A percentile compares a stretch with the other conserved stretches of the same genome.
Conservation (phyloP, 345 rosid species). For the Diplotaxis tenuifolia region DNA sequence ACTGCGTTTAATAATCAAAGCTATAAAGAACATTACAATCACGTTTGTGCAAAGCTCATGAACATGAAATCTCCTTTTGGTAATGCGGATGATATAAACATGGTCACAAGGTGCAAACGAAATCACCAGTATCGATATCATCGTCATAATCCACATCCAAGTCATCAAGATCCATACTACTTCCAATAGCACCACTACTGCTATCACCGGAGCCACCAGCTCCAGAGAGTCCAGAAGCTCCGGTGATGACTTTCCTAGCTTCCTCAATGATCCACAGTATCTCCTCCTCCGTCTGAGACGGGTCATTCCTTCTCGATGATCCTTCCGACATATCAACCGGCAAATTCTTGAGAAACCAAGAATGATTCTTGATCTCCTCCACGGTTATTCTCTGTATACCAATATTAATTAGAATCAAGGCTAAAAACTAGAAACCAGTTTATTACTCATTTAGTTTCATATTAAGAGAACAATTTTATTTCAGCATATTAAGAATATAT, state of each 20-base stretch:
- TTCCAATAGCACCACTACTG: constrained; percentile 41
- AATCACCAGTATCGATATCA: constrained; percentile 57
- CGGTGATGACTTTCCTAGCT: constrained; percentile 48
- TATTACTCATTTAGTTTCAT: too few relatives aligned
- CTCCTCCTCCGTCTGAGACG: constrained; percentile 63
- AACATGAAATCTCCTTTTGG: neutral
- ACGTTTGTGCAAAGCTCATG: neutral
- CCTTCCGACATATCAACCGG: constrained; percentile 59
- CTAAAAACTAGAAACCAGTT: too few relatives aligned
- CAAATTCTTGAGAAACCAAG: constrained; percentile 73
- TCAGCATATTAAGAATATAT: too few relatives aligned
- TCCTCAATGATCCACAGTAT: constrained; percentile 51
- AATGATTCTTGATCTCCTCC: constrained; percentile 48
- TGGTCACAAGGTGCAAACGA: constrained; percentile 48
- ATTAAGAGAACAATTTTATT: too few relatives aligned
- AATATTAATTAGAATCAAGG: neutral
- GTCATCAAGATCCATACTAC: constrained; percentile 71
- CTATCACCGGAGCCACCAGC: constrained; percentile 42
- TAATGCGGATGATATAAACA: neutral
- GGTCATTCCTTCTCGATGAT: constrained; percentile 51
- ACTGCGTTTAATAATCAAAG: neutral
- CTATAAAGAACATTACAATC: neutral
- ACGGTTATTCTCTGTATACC: constrained; percentile 29
- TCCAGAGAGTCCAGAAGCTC: constrained; percentile 26
- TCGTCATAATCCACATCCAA: constrained; percentile 46